Conservation (phyloP, 139 green algal genomes). For the Closterium sp. region DNA sequence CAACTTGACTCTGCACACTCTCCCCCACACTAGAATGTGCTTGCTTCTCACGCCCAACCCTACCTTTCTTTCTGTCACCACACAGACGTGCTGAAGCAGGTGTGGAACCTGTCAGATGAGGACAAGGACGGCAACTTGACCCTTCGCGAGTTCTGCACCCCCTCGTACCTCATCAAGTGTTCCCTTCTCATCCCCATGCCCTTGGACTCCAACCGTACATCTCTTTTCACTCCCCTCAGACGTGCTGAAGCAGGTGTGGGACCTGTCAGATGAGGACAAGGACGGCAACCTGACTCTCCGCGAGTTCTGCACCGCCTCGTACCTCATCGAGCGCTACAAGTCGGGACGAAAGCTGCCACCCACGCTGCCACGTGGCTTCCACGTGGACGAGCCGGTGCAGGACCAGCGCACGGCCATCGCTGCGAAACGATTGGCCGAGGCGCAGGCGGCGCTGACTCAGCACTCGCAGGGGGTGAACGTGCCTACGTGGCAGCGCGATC, state of each 20-base stretch:
- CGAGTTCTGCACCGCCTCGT: conserved; percentile 29
- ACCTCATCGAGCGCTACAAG: conserved; percentile 32
- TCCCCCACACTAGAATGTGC: too few species aligned
- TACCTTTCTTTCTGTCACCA: neutral
- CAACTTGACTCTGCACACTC: neutral
- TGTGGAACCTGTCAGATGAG: conserved; percentile 36
- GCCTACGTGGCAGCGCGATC: neutral
- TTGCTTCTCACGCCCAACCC: too few species aligned
- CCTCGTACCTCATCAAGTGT: neutral
- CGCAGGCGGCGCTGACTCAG: conserved; percentile 24
- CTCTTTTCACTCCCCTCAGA: neutral
- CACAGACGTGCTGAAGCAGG: conserved; percentile 27
- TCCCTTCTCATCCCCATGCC: neutral
- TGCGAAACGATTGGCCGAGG: conserved; percentile 11
- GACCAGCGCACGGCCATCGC: conserved; percentile 26
- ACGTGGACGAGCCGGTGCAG: conserved; percentile 13
- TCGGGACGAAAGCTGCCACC: conserved; percentile 18
- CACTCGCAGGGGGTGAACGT: conserved; percentile 11
- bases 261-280: conserved; percentile 32
- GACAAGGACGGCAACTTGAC: conserved; percentile 34
- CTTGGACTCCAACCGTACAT: neutral
- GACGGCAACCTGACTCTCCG: conserved; percentile 25
- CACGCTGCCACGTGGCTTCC: conserved; percentile 2
- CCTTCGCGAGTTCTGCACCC: neutral
- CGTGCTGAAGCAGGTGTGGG: conserved; percentile 30